Evolutionary conservation across 129 eudicot genomes (phyloP).

Genomic region (Flaveria sonorensis): DNA sequence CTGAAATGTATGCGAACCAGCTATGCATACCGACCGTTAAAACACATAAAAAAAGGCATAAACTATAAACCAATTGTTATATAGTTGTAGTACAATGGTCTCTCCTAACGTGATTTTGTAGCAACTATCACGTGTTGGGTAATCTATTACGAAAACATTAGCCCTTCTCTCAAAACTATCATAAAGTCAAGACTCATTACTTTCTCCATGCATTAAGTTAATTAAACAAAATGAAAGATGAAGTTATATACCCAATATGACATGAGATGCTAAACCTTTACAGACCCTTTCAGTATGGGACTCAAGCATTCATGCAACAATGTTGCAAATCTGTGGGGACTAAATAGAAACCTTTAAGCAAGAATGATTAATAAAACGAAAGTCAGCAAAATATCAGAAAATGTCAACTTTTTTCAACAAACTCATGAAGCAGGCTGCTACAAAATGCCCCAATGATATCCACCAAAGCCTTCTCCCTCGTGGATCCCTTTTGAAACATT

Average conservation of each 20-base stretch:
- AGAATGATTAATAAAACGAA: slow-evolving; percentile 9
- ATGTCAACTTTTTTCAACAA: slow-evolving; percentile 79
- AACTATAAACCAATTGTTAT: no score
- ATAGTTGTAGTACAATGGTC: no score
- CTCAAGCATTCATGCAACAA: slow-evolving; percentile 68
- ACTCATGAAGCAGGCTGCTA: slow-evolving; percentile 64
- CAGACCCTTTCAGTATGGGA: slow-evolving; percentile 76
- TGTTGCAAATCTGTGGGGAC: slow-evolving; percentile 61
- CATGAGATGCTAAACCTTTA: slow-evolving; percentile 79
- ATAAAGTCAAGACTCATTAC: no score
- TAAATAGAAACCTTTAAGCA: not conserved
- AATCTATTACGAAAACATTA: no score
- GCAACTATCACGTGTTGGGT: no score
- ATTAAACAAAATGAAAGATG: not conserved
- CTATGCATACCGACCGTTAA: no score
- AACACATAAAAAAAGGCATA: no score
- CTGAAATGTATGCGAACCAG: no score
- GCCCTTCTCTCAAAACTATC: no score
- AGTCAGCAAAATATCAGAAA: not conserved
- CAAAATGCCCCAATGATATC: slow-evolving; percentile 66
- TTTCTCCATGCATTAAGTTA: not conserved
- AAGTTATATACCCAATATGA: slow-evolving; percentile 55
- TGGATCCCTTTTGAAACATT: slow-evolving; percentile 60
- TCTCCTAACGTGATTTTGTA: no score
- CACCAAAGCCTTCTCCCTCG: slow-evolving; percentile 83